Percentiles rank a stretch among this genome's conserved stretches.
These are phyloP conservation scores for Penicillium hordei DNA, from an alignment of 2,329 filamentous ascomycete species.

Conservation along the genomic window DNA sequence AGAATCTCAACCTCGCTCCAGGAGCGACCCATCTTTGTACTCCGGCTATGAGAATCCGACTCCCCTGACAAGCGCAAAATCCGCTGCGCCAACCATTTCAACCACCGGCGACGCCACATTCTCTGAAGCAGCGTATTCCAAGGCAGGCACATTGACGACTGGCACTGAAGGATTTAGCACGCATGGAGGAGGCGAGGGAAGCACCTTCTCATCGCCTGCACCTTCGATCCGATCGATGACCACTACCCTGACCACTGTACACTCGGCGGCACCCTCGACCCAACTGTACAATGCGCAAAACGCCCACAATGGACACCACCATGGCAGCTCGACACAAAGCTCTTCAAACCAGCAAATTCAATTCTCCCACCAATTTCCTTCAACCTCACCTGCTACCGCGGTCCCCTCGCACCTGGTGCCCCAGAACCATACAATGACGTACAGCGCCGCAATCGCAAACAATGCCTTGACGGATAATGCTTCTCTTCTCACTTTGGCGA, in stretches of 20 bases:
- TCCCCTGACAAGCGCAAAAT: constrained; percentile 66
- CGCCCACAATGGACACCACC: constrained; percentile 30
- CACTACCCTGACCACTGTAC: constrained; percentile 66
- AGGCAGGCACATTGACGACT: constrained; percentile 70
- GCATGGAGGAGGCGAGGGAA: constrained; percentile 65
- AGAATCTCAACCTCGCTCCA: constrained; percentile 57
- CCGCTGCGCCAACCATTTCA: constrained; percentile 75
- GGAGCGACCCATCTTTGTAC: constrained; percentile 61
- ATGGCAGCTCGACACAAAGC: constrained; percentile 40
- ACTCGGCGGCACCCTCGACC: constrained; percentile 58
- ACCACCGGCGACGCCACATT: constrained; percentile 75
- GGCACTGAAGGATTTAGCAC: constrained; percentile 64
- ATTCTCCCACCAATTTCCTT: constrained; percentile 62
- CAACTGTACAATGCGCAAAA: constrained; percentile 42
- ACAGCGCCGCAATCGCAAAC: constrained; percentile 61
- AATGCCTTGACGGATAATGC: constrained; percentile 65
- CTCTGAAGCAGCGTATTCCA: constrained; percentile 74
- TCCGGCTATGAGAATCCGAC: constrained; percentile 62
- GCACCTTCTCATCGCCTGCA: constrained; percentile 65
- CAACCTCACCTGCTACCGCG: constrained; percentile 56
- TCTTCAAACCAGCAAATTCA: constrained; percentile 47
- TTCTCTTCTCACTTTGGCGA: constrained; percentile 64
- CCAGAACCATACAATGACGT: constrained; percentile 56
- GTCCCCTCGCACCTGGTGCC: constrained; percentile 59
- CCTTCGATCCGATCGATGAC: constrained; percentile 65